Evolutionary conservation across 2,329 filamentous ascomycete species (phyloP).

Genomic region (Cordyceps farinosa): DNA sequence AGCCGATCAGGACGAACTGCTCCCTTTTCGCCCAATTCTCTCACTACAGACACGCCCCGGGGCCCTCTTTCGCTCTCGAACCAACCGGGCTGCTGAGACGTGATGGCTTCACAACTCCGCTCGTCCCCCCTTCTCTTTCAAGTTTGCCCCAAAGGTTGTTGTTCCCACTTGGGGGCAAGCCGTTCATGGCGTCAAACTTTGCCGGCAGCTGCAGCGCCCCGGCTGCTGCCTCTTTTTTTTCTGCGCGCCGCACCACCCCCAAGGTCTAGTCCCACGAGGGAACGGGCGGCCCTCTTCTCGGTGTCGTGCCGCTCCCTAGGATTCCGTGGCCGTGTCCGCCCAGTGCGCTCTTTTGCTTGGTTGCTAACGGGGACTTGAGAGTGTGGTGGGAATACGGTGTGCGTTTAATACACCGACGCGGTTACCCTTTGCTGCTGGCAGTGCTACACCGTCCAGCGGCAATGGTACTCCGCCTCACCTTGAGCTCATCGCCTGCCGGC

Average conservation of each 20-base stretch:
- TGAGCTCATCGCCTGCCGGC: too few species aligned
- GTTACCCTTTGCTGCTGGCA: background rate
- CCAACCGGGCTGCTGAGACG: background rate
- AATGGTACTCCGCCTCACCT: too few species aligned
- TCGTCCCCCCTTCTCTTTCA: background rate
- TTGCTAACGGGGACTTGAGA: background rate
- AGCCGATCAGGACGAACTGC: background rate
- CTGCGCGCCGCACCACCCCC: background rate
- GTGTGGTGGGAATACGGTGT: slow-evolving; percentile 1
- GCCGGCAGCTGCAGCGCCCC: background rate
- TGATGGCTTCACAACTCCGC: slow-evolving; percentile 8
- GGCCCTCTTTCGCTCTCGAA: background rate
- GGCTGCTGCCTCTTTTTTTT: background rate
- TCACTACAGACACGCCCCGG: background rate
- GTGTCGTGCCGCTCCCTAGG: slow-evolving; percentile 11
- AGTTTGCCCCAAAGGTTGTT: background rate
- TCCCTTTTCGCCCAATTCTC: background rate
- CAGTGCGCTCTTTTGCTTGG: slow-evolving; percentile 13
- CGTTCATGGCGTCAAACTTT: slow-evolving; percentile 2
- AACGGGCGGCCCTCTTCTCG: slow-evolving; percentile 15
- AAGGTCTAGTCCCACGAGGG: slow-evolving; percentile 5
- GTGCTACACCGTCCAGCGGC: too few species aligned
- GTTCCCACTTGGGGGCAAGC: background rate
- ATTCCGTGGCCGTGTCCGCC: slow-evolving; percentile 15
- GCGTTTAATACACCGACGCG: background rate